Evolutionary conservation across 164 flowering plant species (phyloP).

Genomic region (Hamamelis virginiana): DNA sequence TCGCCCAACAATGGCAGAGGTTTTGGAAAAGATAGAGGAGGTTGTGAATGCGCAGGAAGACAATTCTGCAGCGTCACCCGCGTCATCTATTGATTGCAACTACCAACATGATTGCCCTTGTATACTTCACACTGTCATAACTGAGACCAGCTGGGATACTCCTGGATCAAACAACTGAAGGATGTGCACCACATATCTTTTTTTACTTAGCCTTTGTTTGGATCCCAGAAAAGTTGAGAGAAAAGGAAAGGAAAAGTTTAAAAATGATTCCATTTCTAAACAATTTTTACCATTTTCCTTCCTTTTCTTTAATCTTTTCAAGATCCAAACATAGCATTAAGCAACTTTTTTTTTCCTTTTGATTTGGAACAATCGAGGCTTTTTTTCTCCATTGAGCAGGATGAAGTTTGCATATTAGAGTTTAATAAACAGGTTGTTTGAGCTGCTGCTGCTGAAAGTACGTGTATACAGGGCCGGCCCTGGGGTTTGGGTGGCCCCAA

Average conservation of each 20-base stretch:
- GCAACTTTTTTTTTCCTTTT: background rate
- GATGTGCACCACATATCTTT: background rate
- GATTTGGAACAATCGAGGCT: background rate
- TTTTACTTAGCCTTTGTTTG: too few species aligned
- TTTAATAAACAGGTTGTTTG: too few species aligned
- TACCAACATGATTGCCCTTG: conserved; percentile 23
- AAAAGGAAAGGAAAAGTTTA: too few species aligned
- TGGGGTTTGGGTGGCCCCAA: too few species aligned
- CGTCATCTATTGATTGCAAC: conserved; percentile 24
- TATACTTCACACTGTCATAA: conserved; percentile 41
- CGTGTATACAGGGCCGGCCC: too few species aligned
- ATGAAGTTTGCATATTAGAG: too few species aligned
- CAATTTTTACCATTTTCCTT: background rate
- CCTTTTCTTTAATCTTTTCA: too few species aligned
- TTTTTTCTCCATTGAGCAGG: background rate
- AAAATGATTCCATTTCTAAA: too few species aligned
- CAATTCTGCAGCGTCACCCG: conserved; percentile 22
- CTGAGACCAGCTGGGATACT: conserved; percentile 48
- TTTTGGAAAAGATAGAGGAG: conserved; percentile 48
- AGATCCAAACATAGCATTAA: too few species aligned
- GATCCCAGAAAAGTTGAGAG: too few species aligned
- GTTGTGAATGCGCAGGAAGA: conserved; percentile 35
- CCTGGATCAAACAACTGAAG: conserved; percentile 41
- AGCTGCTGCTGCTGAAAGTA: too few species aligned
- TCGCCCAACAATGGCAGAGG: conserved; percentile 46